Conservation (phyloP, 2,329 filamentous ascomycete species). For the Didymella pomorum region DNA sequence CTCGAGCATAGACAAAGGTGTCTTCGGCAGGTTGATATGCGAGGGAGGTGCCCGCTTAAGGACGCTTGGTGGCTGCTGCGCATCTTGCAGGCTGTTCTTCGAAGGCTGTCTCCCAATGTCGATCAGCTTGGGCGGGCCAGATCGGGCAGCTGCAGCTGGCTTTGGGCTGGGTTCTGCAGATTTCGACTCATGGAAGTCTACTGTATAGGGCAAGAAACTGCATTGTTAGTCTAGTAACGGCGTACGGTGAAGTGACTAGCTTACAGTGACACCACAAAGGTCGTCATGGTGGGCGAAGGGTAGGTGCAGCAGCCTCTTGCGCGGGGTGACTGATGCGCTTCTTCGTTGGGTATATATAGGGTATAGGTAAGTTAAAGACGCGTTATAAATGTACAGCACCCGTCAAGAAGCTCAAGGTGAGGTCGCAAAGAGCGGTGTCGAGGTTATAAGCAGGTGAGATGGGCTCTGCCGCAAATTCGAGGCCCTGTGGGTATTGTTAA, state of each 20-base stretch:
- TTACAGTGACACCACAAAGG: conserved; percentile 68
- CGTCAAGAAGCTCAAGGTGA: conserved; percentile 13
- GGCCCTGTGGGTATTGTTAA: conserved; percentile 20
- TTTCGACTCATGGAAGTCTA: conserved; percentile 73
- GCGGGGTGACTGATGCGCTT: conserved; percentile 13
- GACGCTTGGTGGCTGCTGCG: conserved; percentile 48
- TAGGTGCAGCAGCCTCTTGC: conserved; percentile 16
- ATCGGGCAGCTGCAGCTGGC: conserved; percentile 27
- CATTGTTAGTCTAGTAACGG: conserved; percentile 22
- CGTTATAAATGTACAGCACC: conserved; percentile 3
- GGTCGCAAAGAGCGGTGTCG: conserved; percentile 12
- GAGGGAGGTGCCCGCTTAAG: conserved; percentile 45
- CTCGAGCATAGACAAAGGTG: conserved; percentile 51
- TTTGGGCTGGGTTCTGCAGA: conserved; percentile 49
- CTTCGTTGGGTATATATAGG: conserved; percentile 14
- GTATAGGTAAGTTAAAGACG: conserved; percentile 1
- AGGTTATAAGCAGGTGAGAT: conserved; percentile 3
- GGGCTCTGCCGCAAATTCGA: conserved; percentile 10
- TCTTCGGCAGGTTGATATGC: conserved; percentile 48
- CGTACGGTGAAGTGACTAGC: conserved; percentile 24
- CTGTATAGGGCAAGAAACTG: conserved; percentile 90
- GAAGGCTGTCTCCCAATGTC: conserved; percentile 61
- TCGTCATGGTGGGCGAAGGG: conserved; percentile 58
- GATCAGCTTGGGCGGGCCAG: conserved; percentile 34
- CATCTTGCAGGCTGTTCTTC: conserved; percentile 37